Evolutionary conservation across 2,329 filamentous ascomycete species (phyloP).

Genomic region (Calcarisporium arbuscula): DNA sequence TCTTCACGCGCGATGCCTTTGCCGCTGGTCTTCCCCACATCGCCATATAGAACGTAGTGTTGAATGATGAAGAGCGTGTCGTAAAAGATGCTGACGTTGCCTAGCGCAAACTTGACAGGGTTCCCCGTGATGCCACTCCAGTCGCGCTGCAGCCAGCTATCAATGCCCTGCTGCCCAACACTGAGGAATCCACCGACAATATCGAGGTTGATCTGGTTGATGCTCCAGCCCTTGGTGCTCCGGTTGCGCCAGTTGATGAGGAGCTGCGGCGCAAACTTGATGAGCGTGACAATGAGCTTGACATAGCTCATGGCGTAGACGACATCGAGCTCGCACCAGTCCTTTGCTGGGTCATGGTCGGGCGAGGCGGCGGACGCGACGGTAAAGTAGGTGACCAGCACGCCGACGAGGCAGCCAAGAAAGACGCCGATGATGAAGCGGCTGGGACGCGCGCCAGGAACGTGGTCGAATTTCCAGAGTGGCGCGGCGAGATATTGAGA

Average conservation of each 20-base stretch:
- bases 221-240: constrained; percentile 85
- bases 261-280: constrained; percentile 90
- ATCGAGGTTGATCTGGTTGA: constrained; percentile 77
- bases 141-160: constrained; percentile 76
- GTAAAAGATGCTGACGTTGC: constrained; percentile 80
- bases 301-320: constrained; percentile 73
- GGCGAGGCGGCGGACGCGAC: constrained; percentile 32
- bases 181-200: constrained; percentile 76
- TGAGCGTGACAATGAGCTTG: constrained; percentile 79
- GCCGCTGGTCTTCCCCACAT: constrained; percentile 4
- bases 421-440: constrained; percentile 62
- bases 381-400: constrained; percentile 44
- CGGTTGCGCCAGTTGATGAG: constrained; percentile 76
- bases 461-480: constrained; percentile 70
- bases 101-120: constrained; percentile 80
- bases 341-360: constrained; percentile 29
- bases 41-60: constrained; percentile 73
- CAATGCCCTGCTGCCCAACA: constrained; percentile 73
- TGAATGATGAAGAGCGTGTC: constrained; percentile 82
- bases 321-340: constrained; percentile 58
- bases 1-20: constrained; percentile 4
- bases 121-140: constrained; percentile 91
- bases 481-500: constrained; percentile 66
- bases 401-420: constrained; percentile 58
- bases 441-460: constrained; percentile 47